These are phyloP conservation scores for Aquilaria sinensis DNA, from an alignment of 345 rosid species.

Conservation along the genomic window DNA sequence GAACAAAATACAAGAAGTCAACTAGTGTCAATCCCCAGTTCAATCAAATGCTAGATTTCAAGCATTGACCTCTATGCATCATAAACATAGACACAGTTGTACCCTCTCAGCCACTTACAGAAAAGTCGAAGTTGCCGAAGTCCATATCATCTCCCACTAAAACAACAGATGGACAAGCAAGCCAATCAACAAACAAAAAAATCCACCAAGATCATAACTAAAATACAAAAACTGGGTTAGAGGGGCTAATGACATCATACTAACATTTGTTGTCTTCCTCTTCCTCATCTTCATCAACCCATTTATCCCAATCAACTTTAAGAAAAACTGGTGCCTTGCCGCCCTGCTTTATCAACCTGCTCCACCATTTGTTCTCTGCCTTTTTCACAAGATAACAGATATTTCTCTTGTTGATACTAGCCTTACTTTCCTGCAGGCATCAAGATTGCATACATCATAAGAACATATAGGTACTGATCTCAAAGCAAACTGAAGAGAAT, in stretches of 20 bases:
- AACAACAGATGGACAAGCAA: conserved; percentile 4
- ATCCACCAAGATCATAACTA: neutral
- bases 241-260: neutral
- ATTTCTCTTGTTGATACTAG: conserved; percentile 33
- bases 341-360: conserved; percentile 34
- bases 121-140: conserved; percentile 38
- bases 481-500: neutral
- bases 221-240: neutral
- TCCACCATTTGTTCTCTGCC: conserved; percentile 55
- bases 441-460: neutral
- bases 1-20: conserved; percentile 1
- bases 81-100: neutral
- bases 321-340: conserved; percentile 46
- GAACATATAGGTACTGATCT: neutral
- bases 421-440: conserved; percentile 45
- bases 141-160: conserved; percentile 24
- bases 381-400: conserved; percentile 43
- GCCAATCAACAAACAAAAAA: conserved; percentile 4
- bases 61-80: neutral
- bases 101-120: conserved; percentile 19
- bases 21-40: neutral
- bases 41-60: neutral
- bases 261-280: conserved; percentile 25
- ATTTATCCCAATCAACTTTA: conserved; percentile 59
- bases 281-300: conserved; percentile 62